Evolutionary conservation across 2,329 filamentous ascomycete species (phyloP).

Genomic region (Ciborinia camelliae): DNA sequence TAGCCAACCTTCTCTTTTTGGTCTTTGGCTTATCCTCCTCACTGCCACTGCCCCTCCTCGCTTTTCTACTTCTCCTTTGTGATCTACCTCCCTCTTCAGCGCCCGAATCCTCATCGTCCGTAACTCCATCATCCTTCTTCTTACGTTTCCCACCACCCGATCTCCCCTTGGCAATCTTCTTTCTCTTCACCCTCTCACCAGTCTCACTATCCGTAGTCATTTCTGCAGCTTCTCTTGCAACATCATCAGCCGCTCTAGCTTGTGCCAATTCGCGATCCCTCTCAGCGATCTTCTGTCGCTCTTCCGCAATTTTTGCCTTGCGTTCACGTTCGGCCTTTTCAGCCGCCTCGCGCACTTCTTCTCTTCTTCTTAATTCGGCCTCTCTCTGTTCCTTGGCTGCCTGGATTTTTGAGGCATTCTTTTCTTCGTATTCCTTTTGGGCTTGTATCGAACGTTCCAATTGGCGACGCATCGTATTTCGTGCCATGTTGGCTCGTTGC

Average conservation of each 20-base stretch:
- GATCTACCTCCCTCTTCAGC: constrained; percentile 24
- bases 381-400: constrained; percentile 78
- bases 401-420: constrained; percentile 83
- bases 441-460: constrained; percentile 79
- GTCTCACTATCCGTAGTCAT: constrained; percentile 79
- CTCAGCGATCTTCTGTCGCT: constrained; percentile 76
- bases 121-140: constrained; percentile 40
- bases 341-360: constrained; percentile 68
- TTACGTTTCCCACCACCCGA: constrained; percentile 43
- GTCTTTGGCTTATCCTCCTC: constrained; percentile 39
- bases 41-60: constrained; percentile 33
- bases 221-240: constrained; percentile 67
- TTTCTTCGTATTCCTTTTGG: constrained; percentile 88
- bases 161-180: constrained; percentile 54
- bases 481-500: constrained; percentile 94
- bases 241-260: constrained; percentile 67
- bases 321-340: constrained; percentile 69
- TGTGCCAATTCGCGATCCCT: constrained; percentile 70
- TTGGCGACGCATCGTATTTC: constrained; percentile 90
- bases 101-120: constrained; percentile 37
- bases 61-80: constrained; percentile 20
- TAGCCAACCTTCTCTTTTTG: constrained; percentile 38
- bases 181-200: constrained; percentile 75
- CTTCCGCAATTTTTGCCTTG: constrained; percentile 78
- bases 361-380: constrained; percentile 71